Evolutionary conservation across 2,329 filamentous ascomycete species (phyloP), one percentile per base, ranked within the genome.

Genomic region (Alternaria rosae): DNA sequence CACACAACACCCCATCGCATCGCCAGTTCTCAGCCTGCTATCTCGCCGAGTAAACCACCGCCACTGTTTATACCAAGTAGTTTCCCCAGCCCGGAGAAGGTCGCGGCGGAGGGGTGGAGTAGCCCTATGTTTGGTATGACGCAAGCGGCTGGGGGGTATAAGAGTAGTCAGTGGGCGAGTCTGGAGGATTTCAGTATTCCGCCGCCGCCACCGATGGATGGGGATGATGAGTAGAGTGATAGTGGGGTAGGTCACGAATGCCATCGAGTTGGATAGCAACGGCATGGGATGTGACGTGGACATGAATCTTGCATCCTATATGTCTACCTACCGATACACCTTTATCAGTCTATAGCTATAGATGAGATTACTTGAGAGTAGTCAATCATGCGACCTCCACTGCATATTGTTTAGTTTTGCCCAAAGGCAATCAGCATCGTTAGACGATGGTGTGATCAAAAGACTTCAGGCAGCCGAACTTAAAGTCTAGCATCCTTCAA

Each of bases 171-270:
- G 45, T 66, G 65, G 51, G 65, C 57, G 17, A 75, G 70, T 43
- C 42, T 76, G 17, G 75, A 77, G 48, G 67, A 76, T 50, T 77
- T 77, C 47, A 78, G 75, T 53, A 77, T 78, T 53, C 76, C 76
- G 11, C 64, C 60, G 26, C 65, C 67, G 53, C 76, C 75, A 30
- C 76, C 76, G 13, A 64, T 32, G 11, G 12, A 23, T 51, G 28
- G 28, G 17, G 44, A 56, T 4, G 35, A 38, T 38, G 35, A 17
- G 65, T 66, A 20, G 55, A 66, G 6, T 47, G 65, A 13, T 62
- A 25, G 50, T 38, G 26, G 32, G 42, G 41, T 15, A 51, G 44
- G 28, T 28, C n/a, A 50, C 43, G 35, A 7, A 21, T 41, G 30
- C 13, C 6, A 32, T 32, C 8, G 30, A 32, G 30, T 52, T 25